A percentile compares a stretch with the other conserved stretches of the same genome.
phyloP scores from a whole-genome alignment of 2,329 filamentous ascomycete genomes.

The Delphinella strobiligena region DNA sequence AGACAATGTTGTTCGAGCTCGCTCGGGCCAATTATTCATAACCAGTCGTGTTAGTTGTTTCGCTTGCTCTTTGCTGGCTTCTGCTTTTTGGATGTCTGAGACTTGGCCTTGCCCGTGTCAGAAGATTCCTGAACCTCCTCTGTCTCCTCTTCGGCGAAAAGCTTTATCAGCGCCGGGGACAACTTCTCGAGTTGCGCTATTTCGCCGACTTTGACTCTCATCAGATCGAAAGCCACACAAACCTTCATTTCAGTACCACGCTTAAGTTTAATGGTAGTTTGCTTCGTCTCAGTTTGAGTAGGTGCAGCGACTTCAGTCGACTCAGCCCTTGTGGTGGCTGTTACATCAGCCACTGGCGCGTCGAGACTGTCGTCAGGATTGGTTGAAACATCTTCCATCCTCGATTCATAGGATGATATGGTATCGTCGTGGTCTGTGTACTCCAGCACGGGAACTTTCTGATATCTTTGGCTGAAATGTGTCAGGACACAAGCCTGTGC shows the following conservation, averaged over 20 bases:
- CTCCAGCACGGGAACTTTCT: conserved; percentile 53
- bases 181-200: conserved; percentile 55
- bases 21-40: too few relatives aligned
- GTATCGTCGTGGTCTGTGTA: conserved; percentile 17
- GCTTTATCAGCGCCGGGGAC: conserved; percentile 44
- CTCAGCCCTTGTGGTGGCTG: conserved; percentile 3
- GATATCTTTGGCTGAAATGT: conserved; percentile 91
- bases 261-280: conserved; percentile 18
- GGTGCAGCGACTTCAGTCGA: conserved; percentile 10
- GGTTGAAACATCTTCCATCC: conserved; percentile 13
- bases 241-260: conserved; percentile 47
- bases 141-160: conserved; percentile 36
- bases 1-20: too few relatives aligned
- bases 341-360: conserved; percentile 10
- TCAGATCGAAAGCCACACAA: conserved; percentile 67
- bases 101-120: neutral
- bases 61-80: conserved; percentile 4
- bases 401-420: conserved; percentile 4
- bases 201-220: conserved; percentile 59
- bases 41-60: conserved; percentile 8
- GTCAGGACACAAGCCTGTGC: conserved; percentile 75
- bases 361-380: conserved; percentile 6
- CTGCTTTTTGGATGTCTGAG: neutral
- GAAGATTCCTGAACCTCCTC: conserved; percentile 13
- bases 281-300: neutral